Percentiles rank a stretch among this genome's conserved stretches.
Evolutionary conservation across 257 asterid species (phyloP).

Genomic region (Cordia subcordata): DNA sequence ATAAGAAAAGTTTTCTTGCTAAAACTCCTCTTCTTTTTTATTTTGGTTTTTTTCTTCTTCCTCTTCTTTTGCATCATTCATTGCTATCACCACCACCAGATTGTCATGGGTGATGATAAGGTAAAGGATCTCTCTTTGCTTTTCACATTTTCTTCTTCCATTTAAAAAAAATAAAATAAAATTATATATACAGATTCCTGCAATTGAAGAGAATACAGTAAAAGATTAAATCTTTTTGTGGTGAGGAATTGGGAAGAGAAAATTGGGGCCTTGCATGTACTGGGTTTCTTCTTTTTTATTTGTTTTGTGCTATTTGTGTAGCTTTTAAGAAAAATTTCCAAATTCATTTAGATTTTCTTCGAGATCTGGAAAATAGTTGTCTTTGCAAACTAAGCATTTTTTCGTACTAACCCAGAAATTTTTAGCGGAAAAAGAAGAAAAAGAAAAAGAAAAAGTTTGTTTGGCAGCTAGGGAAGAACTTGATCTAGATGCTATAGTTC

Average conservation of each 20-base stretch:
- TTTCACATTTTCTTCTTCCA: conserved; percentile 1
- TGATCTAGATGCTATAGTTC: no score
- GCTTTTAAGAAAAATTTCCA: background rate
- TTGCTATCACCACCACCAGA: background rate
- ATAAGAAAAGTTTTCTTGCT: conserved; percentile 4
- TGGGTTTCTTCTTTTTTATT: background rate
- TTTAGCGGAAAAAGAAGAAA: background rate
- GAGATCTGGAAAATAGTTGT: background rate
- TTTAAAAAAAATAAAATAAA: background rate
- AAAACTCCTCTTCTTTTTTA: conserved; percentile 9
- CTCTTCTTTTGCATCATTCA: conserved; percentile 10
- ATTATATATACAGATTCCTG: no score
- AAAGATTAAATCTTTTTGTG: background rate
- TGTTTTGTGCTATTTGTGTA: background rate
- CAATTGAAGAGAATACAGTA: no score
- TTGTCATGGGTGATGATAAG: conserved; percentile 48
- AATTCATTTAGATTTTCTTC: background rate
- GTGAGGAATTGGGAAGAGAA: background rate
- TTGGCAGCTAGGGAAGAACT: no score
- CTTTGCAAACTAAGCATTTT: background rate
- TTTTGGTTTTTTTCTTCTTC: conserved; percentile 18
- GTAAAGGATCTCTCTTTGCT: conserved; percentile 12
- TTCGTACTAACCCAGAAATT: background rate
- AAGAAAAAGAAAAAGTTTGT: no score
- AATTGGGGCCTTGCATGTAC: background rate